Conservation (phyloP, 78 protist species). For the Monosiga brevicollis region DNA sequence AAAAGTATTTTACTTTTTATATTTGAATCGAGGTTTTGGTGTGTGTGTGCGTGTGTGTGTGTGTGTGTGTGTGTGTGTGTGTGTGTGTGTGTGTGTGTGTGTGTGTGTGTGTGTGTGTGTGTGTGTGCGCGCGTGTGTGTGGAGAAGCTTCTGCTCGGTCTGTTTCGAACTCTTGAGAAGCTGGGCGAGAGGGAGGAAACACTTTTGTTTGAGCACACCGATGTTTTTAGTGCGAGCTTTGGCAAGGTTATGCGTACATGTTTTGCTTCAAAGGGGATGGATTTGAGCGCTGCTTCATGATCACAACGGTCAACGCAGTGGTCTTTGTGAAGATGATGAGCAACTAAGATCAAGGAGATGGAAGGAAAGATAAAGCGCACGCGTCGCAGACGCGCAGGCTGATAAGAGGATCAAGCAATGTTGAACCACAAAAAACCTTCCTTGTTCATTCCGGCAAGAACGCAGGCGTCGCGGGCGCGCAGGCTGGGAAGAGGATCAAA, state of each 20-base stretch:
- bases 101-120: background rate
- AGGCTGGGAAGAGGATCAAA: no score
- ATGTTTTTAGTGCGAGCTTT: background rate
- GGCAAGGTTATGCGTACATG: background rate
- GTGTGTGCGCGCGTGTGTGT: background rate
- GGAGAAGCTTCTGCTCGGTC: background rate
- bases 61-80: background rate
- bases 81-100: background rate
- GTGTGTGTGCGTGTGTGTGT: background rate
- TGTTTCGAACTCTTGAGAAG: no score
- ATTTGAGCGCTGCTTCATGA: conserved; percentile 88
- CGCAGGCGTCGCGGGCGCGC: no score
- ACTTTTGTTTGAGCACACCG: background rate
- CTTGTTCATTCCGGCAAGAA: no score
- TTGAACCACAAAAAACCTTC: no score
- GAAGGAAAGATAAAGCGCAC: no score
- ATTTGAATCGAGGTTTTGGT: background rate
- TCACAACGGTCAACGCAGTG: conserved; percentile 81
- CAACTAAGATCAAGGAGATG: no score
- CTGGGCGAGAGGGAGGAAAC: no score
- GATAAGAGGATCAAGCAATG: no score
- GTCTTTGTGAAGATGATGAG: no score
- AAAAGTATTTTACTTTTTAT: no score
- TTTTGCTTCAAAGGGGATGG: conserved; percentile 98
- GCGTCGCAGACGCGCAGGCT: no score